phyloP scores from a whole-genome alignment of 306 rosid species.

The Bauhinia variegata region DNA sequence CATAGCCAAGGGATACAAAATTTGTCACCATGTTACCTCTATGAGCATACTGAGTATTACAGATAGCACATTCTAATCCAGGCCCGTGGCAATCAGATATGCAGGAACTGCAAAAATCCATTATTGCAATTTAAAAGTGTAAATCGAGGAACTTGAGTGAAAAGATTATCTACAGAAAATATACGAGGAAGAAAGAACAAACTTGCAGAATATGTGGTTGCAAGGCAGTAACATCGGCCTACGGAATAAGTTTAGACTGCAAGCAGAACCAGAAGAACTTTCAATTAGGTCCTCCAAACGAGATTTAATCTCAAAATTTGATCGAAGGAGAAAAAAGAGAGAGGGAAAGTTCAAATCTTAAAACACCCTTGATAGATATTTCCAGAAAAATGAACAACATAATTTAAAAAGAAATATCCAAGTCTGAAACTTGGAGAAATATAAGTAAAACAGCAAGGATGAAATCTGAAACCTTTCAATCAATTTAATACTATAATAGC shows the following conservation, averaged over 20 bases:
- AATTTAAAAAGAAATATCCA: neutral
- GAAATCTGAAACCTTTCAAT: too few species aligned
- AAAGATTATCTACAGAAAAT: neutral
- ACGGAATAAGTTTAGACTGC: constrained; percentile 65
- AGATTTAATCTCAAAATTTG: too few species aligned
- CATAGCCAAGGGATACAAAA: too few species aligned
- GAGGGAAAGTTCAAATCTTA: too few species aligned
- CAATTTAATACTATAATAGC: too few species aligned
- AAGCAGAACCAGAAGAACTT: constrained; percentile 14
- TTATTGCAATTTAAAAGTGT: neutral
- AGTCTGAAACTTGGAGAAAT: neutral
- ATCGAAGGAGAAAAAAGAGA: too few species aligned
- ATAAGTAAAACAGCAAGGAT: too few species aligned
- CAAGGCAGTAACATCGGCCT: constrained; percentile 79
- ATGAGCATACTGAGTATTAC: constrained; percentile 49
- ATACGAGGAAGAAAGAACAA: constrained; percentile 24
- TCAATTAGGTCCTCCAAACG: neutral
- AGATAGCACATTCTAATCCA: constrained; percentile 63
- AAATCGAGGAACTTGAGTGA: neutral
- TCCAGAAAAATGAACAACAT: too few species aligned
- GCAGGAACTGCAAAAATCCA: constrained; percentile 55
- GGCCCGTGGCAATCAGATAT: constrained; percentile 39
- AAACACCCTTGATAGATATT: too few species aligned
- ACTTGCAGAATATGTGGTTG: constrained; percentile 89
- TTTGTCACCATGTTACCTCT: constrained; percentile 53